Evolutionary conservation across 352 stramenopile species (phyloP).

Genomic region (Globisporangium radiosum): DNA sequence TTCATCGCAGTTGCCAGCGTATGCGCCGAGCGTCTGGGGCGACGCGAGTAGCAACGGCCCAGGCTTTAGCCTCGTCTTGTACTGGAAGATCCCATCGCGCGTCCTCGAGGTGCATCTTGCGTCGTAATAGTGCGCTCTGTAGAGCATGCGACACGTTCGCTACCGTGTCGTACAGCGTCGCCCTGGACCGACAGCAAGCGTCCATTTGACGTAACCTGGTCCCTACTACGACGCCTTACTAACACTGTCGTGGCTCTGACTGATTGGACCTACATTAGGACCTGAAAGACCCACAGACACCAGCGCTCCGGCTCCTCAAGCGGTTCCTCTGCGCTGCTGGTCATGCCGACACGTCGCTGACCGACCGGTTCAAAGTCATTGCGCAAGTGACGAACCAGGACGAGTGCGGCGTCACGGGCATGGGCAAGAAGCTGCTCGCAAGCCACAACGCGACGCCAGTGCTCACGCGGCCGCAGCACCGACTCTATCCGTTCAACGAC

Average conservation of each 20-base stretch:
- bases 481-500: slow-evolving; percentile 71
- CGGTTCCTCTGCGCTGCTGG: slow-evolving; percentile 33
- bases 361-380: slow-evolving; percentile 84
- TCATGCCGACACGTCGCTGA: slow-evolving; percentile 59
- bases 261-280: slow-evolving; percentile 19
- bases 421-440: slow-evolving; percentile 69
- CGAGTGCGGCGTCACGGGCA: slow-evolving; percentile 70
- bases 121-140: too few species aligned
- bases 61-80: slow-evolving; percentile 70
- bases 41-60: slow-evolving; percentile 55
- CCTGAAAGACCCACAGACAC: slow-evolving; percentile 49
- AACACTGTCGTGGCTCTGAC: too few species aligned
- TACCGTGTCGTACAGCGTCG: too few species aligned
- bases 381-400: slow-evolving; percentile 81
- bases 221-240: too few species aligned
- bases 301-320: slow-evolving; percentile 53
- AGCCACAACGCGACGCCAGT: slow-evolving; percentile 80
- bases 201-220: too few species aligned
- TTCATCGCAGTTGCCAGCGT: slow-evolving; percentile 50
- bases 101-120: slow-evolving; percentile 38
- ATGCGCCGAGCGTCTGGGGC: slow-evolving; percentile 70
- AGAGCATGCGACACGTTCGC: too few species aligned
- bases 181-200: too few species aligned
- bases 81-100: slow-evolving; percentile 69
- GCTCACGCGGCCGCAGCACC: slow-evolving; percentile 78